A percentile compares a stretch with the other conserved stretches of the same genome.
Conservation (phyloP, 148 eudicot genomes). For the Fagopyrum tataricum region DNA sequence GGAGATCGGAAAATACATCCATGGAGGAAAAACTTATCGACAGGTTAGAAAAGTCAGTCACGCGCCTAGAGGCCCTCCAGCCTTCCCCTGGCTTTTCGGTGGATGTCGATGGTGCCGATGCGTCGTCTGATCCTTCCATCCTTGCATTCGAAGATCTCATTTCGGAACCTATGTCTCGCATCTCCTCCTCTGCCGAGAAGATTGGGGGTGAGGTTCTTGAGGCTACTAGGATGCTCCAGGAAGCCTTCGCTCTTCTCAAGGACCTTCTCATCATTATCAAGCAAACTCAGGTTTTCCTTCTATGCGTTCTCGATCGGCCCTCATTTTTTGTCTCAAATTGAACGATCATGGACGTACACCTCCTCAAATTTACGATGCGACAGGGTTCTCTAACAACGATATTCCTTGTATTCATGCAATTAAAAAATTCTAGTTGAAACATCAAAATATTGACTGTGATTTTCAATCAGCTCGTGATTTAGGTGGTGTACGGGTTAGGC, state of each 20-base stretch:
- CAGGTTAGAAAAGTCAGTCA: slow-evolving; percentile 72
- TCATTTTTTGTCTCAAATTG: no score
- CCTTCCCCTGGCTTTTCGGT: slow-evolving; percentile 15
- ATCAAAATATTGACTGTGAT: no score
- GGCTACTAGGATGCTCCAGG: slow-evolving; percentile 37
- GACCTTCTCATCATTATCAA: slow-evolving; percentile 68
- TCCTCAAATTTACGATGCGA: background rate
- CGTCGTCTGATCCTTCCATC: slow-evolving; percentile 64
- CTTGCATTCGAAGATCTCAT: slow-evolving; percentile 72
- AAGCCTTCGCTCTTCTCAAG: slow-evolving; percentile 57
- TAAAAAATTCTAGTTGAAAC: no score
- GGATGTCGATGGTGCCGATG: slow-evolving; percentile 27
- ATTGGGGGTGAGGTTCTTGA: slow-evolving; percentile 82
- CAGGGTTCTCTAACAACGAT: background rate
- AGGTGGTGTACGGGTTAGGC: no score
- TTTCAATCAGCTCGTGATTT: no score
- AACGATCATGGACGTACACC: no score
- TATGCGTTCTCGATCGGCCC: no score
- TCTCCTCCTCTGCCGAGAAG: slow-evolving; percentile 60
- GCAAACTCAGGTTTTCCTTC: slow-evolving; percentile 51
- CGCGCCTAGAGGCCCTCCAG: slow-evolving; percentile 52
- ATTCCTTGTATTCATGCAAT: no score
- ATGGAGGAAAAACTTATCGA: slow-evolving; percentile 71
- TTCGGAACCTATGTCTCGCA: slow-evolving; percentile 38
- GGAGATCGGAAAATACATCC: background rate